phyloP scores from a whole-genome alignment of 1,139 yeast species.

The Saccharomyces hybrid region DNA sequence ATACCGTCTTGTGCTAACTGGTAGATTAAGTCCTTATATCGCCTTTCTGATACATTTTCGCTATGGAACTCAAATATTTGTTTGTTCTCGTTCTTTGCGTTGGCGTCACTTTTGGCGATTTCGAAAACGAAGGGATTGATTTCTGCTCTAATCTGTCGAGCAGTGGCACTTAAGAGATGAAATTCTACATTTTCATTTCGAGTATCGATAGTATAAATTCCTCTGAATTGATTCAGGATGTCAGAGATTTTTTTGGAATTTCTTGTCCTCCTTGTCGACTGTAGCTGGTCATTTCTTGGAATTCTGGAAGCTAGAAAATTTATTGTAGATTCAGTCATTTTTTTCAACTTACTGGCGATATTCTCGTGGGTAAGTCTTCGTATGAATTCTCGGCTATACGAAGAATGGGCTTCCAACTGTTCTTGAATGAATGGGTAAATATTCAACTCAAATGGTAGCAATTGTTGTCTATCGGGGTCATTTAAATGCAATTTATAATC shows the following conservation, averaged over 20 bases:
- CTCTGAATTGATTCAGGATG: slow-evolving; percentile 18
- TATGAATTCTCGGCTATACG: not conserved
- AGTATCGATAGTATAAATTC: slow-evolving; percentile 5
- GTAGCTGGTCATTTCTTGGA: slow-evolving; percentile 3
- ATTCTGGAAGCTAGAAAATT: slow-evolving; percentile 17
- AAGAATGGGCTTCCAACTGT: not conserved
- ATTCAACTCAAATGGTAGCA: slow-evolving; percentile 35
- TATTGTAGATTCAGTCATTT: slow-evolving; percentile 8
- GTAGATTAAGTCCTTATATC: slow-evolving; percentile 12
- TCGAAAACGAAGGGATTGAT: slow-evolving; percentile 21
- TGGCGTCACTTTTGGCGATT: slow-evolving; percentile 21
- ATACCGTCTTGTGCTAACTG: slow-evolving; percentile 12
- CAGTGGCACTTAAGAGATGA: slow-evolving; percentile 9
- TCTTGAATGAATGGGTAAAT: slow-evolving; percentile 27
- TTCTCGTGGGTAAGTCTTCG: not conserved
- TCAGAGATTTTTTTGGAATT: slow-evolving; percentile 22
- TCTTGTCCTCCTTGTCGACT: slow-evolving; percentile 21
- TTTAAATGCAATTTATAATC: slow-evolving; percentile 24
- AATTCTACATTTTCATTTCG: slow-evolving; percentile 11
- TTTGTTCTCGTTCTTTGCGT: slow-evolving; percentile 13
- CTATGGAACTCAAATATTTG: slow-evolving; percentile 11
- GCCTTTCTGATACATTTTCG: slow-evolving; percentile 9
- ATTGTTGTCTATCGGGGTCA: slow-evolving; percentile 24
- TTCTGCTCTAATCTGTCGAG: slow-evolving; percentile 13
- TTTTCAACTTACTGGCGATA: slow-evolving; percentile 3